A percentile compares a stretch with the other conserved stretches of the same genome.
phyloP scores from a whole-genome alignment of 257 asterid species.

The Solanum arcanum region DNA sequence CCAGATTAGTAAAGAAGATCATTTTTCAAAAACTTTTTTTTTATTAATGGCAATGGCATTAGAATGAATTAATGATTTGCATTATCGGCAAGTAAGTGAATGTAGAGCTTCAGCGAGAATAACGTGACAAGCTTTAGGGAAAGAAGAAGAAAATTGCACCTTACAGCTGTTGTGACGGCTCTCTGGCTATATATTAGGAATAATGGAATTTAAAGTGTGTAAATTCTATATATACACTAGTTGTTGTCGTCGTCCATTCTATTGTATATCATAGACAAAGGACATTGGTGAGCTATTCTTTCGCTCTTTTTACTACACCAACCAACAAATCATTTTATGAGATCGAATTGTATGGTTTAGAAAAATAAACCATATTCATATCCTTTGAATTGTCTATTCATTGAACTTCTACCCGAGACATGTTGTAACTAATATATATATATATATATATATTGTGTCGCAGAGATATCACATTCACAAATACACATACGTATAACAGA shows the following conservation, averaged over 20 bases:
- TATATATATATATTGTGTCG: not conserved
- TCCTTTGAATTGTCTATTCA: not conserved
- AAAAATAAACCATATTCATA: not conserved
- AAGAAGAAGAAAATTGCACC: constrained; percentile 94
- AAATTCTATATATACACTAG: not conserved
- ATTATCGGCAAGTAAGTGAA: constrained; percentile 78
- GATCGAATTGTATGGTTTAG: not conserved
- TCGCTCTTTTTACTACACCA: not conserved
- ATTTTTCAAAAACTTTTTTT: constrained; percentile 62
- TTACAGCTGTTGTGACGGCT: constrained; percentile 93
- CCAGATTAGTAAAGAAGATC: constrained; percentile 18
- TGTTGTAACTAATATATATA: not conserved
- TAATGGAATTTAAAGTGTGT: not conserved
- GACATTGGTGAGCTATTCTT: not conserved
- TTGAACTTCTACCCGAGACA: not conserved
- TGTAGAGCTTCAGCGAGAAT: constrained; percentile 85
- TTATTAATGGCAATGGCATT: not conserved
- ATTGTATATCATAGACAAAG: not conserved
- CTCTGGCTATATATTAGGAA: constrained; percentile 40
- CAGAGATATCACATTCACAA: not conserved
- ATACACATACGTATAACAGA: not conserved
- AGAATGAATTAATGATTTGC: constrained; percentile 27
- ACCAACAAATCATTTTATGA: not conserved
- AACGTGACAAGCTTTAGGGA: constrained; percentile 54
- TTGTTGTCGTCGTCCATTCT: not conserved